phyloP scores from a whole-genome alignment of 2,329 filamentous ascomycete species.

The Colletotrichum aenigma region DNA sequence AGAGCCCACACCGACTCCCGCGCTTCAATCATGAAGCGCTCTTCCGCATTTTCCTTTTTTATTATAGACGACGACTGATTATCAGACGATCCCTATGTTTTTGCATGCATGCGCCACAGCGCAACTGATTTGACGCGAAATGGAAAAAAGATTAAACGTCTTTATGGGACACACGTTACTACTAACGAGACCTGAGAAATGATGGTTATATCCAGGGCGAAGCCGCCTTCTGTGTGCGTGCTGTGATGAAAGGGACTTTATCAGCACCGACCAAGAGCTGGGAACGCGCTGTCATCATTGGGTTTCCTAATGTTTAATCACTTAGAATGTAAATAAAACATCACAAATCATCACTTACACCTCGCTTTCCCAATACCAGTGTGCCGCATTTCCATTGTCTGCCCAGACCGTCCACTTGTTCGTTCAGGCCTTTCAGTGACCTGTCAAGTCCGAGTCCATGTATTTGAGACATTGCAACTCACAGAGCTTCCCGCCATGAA shows the following conservation, averaged over 20 bases:
- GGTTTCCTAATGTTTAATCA: constrained; percentile 17
- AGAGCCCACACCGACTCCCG: constrained; percentile 40
- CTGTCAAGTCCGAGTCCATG: neutral
- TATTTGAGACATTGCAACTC: neutral
- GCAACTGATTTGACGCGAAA: neutral
- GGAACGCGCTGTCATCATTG: constrained; percentile 30
- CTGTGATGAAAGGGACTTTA: constrained; percentile 1
- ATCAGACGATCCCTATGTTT: neutral
- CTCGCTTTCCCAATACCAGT: neutral
- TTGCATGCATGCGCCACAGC: neutral
- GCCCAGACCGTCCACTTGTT: neutral
- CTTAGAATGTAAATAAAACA: neutral
- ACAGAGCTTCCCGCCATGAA: neutral
- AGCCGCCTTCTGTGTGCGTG: neutral
- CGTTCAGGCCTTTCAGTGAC: neutral
- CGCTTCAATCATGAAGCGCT: neutral
- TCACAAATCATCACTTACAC: neutral
- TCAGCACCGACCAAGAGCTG: constrained; percentile 44
- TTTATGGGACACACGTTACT: neutral
- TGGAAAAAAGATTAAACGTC: neutral
- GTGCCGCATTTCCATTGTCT: neutral
- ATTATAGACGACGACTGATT: neutral
- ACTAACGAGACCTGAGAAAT: constrained; percentile 5
- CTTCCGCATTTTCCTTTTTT: neutral
- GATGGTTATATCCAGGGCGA: constrained; percentile 1